A percentile compares a stretch with the other conserved stretches of the same genome.
Conservation (phyloP, 1,284 basidiomycete species). For the Boletellus sp. region DNA sequence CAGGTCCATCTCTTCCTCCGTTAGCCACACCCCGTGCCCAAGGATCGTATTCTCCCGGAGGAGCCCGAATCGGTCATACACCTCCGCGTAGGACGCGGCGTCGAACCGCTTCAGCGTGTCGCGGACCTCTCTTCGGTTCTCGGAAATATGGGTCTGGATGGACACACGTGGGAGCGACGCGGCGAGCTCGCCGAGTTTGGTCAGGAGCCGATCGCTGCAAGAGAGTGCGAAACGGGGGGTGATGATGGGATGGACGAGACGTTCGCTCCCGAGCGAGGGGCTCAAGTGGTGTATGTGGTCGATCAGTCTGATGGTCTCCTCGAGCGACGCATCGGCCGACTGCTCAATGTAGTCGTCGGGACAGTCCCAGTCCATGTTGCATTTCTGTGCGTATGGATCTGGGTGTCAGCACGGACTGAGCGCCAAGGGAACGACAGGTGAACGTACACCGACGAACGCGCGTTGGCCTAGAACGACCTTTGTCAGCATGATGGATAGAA, state of each 20-base stretch:
- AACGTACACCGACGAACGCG: slow-evolving; percentile 74
- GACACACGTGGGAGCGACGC: slow-evolving; percentile 52
- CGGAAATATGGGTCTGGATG: slow-evolving; percentile 91
- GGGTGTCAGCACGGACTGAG: slow-evolving; percentile 1
- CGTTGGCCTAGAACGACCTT: slow-evolving; percentile 63
- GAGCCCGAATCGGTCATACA: slow-evolving; percentile 79
- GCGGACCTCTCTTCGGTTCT: slow-evolving; percentile 75
- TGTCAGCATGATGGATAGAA: slow-evolving; percentile 1
- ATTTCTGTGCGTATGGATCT: slow-evolving; percentile 56
- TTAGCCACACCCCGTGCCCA: slow-evolving; percentile 83
- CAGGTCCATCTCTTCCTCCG: slow-evolving; percentile 66
- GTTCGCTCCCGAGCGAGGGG: slow-evolving; percentile 22
- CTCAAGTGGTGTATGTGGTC: slow-evolving; percentile 58
- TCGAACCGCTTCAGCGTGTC: slow-evolving; percentile 68
- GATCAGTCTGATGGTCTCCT: slow-evolving; percentile 62
- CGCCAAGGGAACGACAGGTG: not conserved
- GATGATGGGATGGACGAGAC: slow-evolving; percentile 82
- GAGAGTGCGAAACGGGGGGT: slow-evolving; percentile 96
- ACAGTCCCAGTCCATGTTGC: slow-evolving; percentile 84
- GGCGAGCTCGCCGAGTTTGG: slow-evolving; percentile 52
- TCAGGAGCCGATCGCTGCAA: slow-evolving; percentile 70
- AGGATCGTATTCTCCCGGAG: slow-evolving; percentile 81
- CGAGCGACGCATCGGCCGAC: slow-evolving; percentile 53
- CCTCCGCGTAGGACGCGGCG: slow-evolving; percentile 60
- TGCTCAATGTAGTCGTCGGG: slow-evolving; percentile 73